Evolutionary conservation across 1,284 basidiomycete species (phyloP), one percentile per base, ranked within the genome.

Genomic region (Cerrena zonata): DNA sequence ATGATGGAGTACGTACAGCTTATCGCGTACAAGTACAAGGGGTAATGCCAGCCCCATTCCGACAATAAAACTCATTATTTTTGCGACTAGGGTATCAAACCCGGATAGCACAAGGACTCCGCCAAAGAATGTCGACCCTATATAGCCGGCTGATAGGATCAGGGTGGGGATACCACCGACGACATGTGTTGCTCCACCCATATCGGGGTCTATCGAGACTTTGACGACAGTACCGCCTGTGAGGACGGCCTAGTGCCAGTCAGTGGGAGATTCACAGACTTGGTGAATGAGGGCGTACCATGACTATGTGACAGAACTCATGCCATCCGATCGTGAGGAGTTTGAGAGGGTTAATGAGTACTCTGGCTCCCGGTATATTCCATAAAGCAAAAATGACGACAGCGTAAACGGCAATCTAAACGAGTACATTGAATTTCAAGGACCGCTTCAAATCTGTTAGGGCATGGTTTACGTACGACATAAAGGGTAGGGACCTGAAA

Each of bases 261-360:
- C 13, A 36, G 42, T 39, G 13, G n/a, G 25, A 1, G 4, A 24
- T 36, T 15, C 47, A n/a, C n/a, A n/a, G n/a, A n/a, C n/a, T n/a
- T n/a, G n/a, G n/a, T n/a, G n/a, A n/a, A 26, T 10, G 47, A 5
- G 26, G 21, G 30, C 84, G 52, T 57, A 89, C 88, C 45, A 80
- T 78, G 49, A 76, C 72, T 63, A 89, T 85, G 64, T 91, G 88
- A 62, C 84, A 91, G n/a, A 90, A 71, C 62, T 91, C 88, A 61
- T 91, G 88, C 78, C 80, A 87, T 37, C 88, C 88, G 56, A 91
- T 89, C 47, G 87, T 87, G 61, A 91, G 84, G 23, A 91, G 71
- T 65, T 91, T 91, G 57, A 91, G 73, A 5, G 88, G 88, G 60
- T 80, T 88, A 60, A 90, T 88, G 66, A 87, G 59, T 57, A 80